Conservation (phyloP, 345 rosid species). For the Psidium friedrichsthalianum region DNA sequence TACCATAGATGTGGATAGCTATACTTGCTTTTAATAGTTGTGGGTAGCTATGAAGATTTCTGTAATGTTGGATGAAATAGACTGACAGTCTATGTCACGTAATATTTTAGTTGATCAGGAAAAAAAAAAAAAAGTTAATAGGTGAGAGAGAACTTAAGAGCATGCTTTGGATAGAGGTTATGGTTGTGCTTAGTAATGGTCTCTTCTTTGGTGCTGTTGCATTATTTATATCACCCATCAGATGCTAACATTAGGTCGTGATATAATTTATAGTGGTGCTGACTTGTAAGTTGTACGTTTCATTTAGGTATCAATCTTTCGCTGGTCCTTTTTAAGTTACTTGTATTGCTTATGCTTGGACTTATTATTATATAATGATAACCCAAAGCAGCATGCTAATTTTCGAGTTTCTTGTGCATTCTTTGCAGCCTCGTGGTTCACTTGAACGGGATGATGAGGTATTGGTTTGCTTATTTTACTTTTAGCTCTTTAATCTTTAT, state of each 20-base stretch:
- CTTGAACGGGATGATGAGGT: conserved; percentile 96
- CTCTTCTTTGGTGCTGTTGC: background rate
- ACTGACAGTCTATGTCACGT: background rate
- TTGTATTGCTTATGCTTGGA: background rate
- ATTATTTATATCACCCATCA: background rate
- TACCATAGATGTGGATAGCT: background rate
- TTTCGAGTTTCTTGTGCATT: conserved; percentile 4
- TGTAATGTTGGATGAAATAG: background rate
- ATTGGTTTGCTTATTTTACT: conserved; percentile 2
- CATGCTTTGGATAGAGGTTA: background rate
- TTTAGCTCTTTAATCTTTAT: background rate
- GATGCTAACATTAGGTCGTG: background rate
- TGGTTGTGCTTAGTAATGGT: background rate
- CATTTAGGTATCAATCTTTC: background rate
- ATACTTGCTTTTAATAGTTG: background rate
- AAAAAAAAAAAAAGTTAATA: background rate
- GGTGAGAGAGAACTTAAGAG: background rate
- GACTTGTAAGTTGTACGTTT: background rate
- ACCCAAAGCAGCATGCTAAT: background rate
- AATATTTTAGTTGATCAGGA: background rate
- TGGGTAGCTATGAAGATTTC: no score
- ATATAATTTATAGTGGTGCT: background rate
- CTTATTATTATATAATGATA: background rate
- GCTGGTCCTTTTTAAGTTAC: background rate
- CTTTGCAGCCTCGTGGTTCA: conserved; percentile 62